Evolutionary conservation across 148 eudicot species (phyloP).

Genomic region (Nepenthes gracilis): DNA sequence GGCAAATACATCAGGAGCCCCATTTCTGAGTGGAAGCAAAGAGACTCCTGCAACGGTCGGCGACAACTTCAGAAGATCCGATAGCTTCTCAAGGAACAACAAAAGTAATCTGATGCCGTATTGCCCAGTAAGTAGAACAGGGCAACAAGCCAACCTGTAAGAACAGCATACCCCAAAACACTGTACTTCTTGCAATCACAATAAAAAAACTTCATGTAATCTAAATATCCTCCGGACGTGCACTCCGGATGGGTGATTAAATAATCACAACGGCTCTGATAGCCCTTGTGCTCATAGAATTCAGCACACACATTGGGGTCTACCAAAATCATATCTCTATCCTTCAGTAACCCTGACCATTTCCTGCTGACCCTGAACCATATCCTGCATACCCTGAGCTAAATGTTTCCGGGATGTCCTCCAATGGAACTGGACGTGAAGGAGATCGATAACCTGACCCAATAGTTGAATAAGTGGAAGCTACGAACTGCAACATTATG

Average conservation of each 20-base stretch:
- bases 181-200: conserved; percentile 32
- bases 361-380: conserved; percentile 3
- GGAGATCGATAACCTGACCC: conserved; percentile 80
- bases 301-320: conserved; percentile 27
- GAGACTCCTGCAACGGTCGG: conserved; percentile 61
- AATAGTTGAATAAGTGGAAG: conserved; percentile 7
- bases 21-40: conserved; percentile 56
- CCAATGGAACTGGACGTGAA: conserved; percentile 49
- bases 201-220: conserved; percentile 52
- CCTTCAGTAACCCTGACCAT: background rate
- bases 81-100: conserved; percentile 54
- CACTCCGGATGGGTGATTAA: conserved; percentile 49
- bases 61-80: conserved; percentile 37
- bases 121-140: conserved; percentile 54
- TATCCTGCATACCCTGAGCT: conserved; percentile 10
- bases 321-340: background rate
- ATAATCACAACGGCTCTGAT: conserved; percentile 37
- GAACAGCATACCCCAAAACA: conserved; percentile 26
- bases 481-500: background rate
- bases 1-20: conserved; percentile 75
- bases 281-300: conserved; percentile 41
- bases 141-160: conserved; percentile 29
- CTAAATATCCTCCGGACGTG: conserved; percentile 44
- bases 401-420: conserved; percentile 43
- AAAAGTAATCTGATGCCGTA: conserved; percentile 60